A percentile compares a stretch with the other conserved stretches of the same genome.
These are phyloP conservation scores for Penicillium sp. DNA, from an alignment of 2,329 filamentous ascomycete species.

Conservation along the genomic window DNA sequence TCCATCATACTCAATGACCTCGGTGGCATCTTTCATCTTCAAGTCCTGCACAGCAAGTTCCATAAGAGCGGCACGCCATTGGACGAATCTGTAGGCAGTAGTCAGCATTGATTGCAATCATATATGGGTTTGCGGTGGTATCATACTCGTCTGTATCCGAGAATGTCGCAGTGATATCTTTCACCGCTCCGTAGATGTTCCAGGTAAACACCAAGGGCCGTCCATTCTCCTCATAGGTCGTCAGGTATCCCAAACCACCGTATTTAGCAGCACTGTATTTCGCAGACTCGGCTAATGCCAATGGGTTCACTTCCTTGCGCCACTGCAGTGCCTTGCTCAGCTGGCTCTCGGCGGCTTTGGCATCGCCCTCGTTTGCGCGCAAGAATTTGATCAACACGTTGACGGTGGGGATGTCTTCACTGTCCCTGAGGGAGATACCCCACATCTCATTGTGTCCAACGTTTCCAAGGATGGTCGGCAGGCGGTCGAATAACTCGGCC, in stretches of 20 bases:
- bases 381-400: constrained; percentile 92
- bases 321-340: constrained; percentile 76
- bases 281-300: constrained; percentile 61
- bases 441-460: constrained; percentile 76
- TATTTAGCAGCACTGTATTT: constrained; percentile 70
- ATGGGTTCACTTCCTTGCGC: constrained; percentile 73
- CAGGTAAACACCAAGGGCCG: constrained; percentile 70
- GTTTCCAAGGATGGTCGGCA: constrained; percentile 58
- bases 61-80: constrained; percentile 89
- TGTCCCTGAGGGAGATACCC: constrained; percentile 66
- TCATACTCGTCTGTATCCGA: constrained; percentile 74
- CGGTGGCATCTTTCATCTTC: constrained; percentile 66
- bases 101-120: constrained; percentile 1
- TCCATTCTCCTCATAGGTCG: constrained; percentile 60
- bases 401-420: constrained; percentile 67
- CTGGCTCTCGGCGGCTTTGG: constrained; percentile 72
- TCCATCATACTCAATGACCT: constrained; percentile 61
- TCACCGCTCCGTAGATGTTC: constrained; percentile 89
- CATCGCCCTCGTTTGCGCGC: constrained; percentile 78
- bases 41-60: constrained; percentile 78
- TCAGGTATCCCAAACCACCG: constrained; percentile 75
- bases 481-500: constrained; percentile 56
- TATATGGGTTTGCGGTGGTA: not conserved
- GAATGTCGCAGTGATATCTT: constrained; percentile 77
- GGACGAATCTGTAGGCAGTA: constrained; percentile 65